Percentiles rank a stretch among this genome's conserved stretches.
Conservation (phyloP, 2,329 filamentous ascomycete genomes). For the Diplocarpon rosae region DNA sequence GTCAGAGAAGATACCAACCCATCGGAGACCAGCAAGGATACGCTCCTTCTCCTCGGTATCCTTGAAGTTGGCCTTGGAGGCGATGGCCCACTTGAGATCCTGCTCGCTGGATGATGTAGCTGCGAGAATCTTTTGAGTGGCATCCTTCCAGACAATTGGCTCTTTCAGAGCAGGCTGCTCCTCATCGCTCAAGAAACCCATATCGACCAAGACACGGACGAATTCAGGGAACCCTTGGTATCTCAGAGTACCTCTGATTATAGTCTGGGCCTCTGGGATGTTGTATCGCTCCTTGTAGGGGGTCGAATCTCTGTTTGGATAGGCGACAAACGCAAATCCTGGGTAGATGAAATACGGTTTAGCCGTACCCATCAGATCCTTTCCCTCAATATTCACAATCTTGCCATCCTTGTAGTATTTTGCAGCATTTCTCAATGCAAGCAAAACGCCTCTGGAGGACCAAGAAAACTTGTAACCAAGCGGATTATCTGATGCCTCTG, state of each 20-base stretch:
- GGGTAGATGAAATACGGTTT: conserved; percentile 89
- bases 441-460: conserved; percentile 60
- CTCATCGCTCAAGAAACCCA: conserved; percentile 74
- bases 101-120: conserved; percentile 53
- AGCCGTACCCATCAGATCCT: conserved; percentile 73
- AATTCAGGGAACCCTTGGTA: conserved; percentile 89
- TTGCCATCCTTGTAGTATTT: conserved; percentile 74
- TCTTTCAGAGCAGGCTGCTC: conserved; percentile 53
- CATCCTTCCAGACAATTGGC: conserved; percentile 71
- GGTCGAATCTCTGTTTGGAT: conserved; percentile 86
- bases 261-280: conserved; percentile 84
- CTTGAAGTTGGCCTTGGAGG: conserved; percentile 63
- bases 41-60: conserved; percentile 56
- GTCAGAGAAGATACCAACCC: conserved; percentile 60
- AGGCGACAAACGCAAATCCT: conserved; percentile 80
- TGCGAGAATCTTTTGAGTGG: conserved; percentile 65
- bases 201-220: conserved; percentile 76
- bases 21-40: conserved; percentile 61
- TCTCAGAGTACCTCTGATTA: conserved; percentile 74
- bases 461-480: conserved; percentile 83
- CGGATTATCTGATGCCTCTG: conserved; percentile 73
- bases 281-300: conserved; percentile 79
- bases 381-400: conserved; percentile 51
- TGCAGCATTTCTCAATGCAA: conserved; percentile 78
- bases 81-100: conserved; percentile 63